Base-by-base conservation (phyloP, 2,329 filamentous ascomycete species). In the Verticillium isaacii region DNA sequence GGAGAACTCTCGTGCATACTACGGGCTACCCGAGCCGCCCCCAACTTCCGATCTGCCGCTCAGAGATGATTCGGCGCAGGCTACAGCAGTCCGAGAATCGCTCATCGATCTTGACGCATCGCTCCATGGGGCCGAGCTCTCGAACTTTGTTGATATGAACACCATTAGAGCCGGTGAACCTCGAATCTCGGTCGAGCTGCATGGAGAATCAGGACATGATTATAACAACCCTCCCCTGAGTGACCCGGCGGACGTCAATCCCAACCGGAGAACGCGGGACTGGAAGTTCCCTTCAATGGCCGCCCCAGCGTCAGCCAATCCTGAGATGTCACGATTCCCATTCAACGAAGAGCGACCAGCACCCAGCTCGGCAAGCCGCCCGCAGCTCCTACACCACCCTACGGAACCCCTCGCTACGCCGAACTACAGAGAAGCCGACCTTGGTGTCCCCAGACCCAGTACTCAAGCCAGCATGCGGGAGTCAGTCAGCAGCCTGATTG, bases 101-200 rank as follows among this genome's bases (percentile, higher is more conserved):
- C 77, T 89, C 19, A 89, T 89, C 61, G 86, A 89, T 66, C 78
- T 89, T 8, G 87, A 88, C 64, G 83, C 80, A 2, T 87, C 85
- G 19, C 74, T 89, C 7, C 77, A 81, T 54, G 84, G 83, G 2
- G 80, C 77, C 41, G 82, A 84, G 3, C 74, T 86, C 1, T 84
- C 85, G 1, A 81, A 78, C 60, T 88, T 87, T 64, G 81, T 82
- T 41, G 85, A 88, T 66, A 78, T 88, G 78, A 82, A 83, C 60
- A 89, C 86, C 5, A 84, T 89, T 64, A 81, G 75, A 63, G 78
- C 81, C n/a, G 77, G 74, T 7, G 77, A 79, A 19, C 76, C 78
- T 9, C 77, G 79, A 36, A 71, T 73, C 29, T 81, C 82, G 0
- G 77, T 79, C 62, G 82, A 85, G 55, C 82, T 82, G 60, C 79